phyloP scores from a whole-genome alignment of 371 early-diverging fungal species.

The Circinella minor region DNA sequence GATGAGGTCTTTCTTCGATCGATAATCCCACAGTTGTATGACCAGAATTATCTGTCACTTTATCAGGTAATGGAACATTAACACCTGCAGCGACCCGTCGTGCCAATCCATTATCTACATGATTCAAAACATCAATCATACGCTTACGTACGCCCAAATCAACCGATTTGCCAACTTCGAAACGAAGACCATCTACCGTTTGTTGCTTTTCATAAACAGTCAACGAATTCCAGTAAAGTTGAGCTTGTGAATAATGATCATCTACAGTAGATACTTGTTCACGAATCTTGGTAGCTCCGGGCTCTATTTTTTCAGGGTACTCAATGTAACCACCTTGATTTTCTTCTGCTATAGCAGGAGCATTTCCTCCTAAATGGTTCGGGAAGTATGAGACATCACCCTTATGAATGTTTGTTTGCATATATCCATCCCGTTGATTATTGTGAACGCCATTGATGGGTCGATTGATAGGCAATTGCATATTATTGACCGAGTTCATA shows the following conservation, averaged over 20 bases:
- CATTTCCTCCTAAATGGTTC: conserved; percentile 33
- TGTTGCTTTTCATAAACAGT: conserved; percentile 45
- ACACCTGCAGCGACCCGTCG: conserved; percentile 38
- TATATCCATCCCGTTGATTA: conserved; percentile 60
- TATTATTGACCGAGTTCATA: conserved; percentile 49
- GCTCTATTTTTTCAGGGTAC: conserved; percentile 32
- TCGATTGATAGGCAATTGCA: conserved; percentile 60
- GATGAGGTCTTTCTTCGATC: conserved; percentile 36
- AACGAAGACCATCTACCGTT: conserved; percentile 39
- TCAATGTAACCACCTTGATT: conserved; percentile 44
- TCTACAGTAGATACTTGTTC: conserved; percentile 35
- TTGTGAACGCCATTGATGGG: conserved; percentile 49
- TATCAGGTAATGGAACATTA: conserved; percentile 31
- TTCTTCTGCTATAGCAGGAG: conserved; percentile 28
- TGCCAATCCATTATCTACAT: conserved; percentile 44
- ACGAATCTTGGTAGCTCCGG: conserved; percentile 20
- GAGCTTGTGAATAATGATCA: conserved; percentile 49
- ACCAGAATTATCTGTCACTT: conserved; percentile 28
- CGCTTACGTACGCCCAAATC: conserved; percentile 33
- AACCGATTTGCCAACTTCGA: conserved; percentile 43
- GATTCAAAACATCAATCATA: conserved; percentile 42
- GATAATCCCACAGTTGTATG: conserved; percentile 34
- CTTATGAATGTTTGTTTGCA: conserved; percentile 28
- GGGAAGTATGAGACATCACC: conserved; percentile 41
- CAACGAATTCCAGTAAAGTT: conserved; percentile 46